A percentile compares a stretch with the other conserved stretches of the same genome.
These are phyloP conservation scores for Francoa sonchifolia DNA, from an alignment of 441 rosid species.

Conservation along the genomic window DNA sequence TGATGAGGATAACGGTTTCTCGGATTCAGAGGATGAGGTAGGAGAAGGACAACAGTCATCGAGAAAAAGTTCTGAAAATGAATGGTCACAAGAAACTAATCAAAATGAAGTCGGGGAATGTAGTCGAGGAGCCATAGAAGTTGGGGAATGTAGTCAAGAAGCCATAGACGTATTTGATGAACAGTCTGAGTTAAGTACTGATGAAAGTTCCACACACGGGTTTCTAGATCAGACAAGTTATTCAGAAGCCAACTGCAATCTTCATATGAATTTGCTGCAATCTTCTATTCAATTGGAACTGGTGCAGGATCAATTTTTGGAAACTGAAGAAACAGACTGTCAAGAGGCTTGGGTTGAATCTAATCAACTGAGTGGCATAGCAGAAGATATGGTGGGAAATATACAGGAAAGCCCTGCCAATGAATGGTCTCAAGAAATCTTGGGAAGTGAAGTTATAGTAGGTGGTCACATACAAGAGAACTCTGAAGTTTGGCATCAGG, in stretches of 20 bases:
- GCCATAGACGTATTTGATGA: constrained; percentile 13
- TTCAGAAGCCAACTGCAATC: constrained; percentile 23
- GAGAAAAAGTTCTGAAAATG: background rate
- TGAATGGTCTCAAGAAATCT: constrained; percentile 23
- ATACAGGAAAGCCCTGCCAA: constrained; percentile 23
- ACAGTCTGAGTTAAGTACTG: constrained; percentile 18
- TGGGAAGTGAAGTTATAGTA: constrained; percentile 32
- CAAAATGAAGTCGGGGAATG: background rate
- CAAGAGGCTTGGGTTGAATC: constrained; percentile 27
- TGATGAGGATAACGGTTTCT: constrained; percentile 21
- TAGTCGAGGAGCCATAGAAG: too few species aligned
- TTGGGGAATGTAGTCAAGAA: background rate
- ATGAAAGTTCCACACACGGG: constrained; percentile 16
- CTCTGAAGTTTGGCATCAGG: constrained; percentile 30
- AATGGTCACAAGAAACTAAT: background rate
- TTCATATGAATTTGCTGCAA: constrained; percentile 18
- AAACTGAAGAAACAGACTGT: constrained; percentile 26
- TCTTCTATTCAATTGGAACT: constrained; percentile 24
- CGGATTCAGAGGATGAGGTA: constrained; percentile 22
- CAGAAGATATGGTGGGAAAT: constrained; percentile 22
- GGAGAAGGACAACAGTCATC: constrained; percentile 24
- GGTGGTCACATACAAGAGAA: constrained; percentile 22
- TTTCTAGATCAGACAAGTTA: constrained; percentile 10
- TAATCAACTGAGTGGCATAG: constrained; percentile 27
- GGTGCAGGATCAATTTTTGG: constrained; percentile 26